phyloP scores from a whole-genome alignment of 2,329 filamentous ascomycete genomes.

The Fusarium abutilonis region DNA sequence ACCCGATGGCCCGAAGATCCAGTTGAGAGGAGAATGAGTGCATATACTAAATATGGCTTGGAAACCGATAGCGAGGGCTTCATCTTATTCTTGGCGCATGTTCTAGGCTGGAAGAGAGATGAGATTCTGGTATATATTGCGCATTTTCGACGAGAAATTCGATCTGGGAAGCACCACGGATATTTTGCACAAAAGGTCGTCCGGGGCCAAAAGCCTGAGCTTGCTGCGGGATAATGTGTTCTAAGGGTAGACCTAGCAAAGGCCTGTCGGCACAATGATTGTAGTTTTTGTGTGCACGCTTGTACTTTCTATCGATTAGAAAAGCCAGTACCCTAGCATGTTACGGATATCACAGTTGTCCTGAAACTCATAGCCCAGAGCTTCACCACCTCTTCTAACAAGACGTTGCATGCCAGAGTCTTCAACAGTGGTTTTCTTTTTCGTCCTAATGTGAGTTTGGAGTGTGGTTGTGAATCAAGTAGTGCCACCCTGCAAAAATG shows the following conservation, averaged over 20 bases:
- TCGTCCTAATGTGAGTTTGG: background rate
- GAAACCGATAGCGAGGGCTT: conserved; percentile 52
- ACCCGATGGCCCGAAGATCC: conserved; percentile 37
- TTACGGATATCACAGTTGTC: conserved; percentile 43
- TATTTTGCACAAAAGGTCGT: conserved; percentile 48
- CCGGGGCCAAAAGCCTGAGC: conserved; percentile 49
- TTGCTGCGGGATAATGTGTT: no score
- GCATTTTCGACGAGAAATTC: conserved; percentile 48
- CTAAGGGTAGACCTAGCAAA: no score
- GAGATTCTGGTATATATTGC: conserved; percentile 50
- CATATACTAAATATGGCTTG: conserved; percentile 47
- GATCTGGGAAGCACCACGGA: conserved; percentile 43
- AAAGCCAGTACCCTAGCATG: conserved; percentile 58
- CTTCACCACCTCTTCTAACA: conserved; percentile 10
- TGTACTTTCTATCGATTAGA: background rate
- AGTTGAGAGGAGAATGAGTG: conserved; percentile 31
- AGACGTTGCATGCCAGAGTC: background rate
- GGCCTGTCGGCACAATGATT: no score
- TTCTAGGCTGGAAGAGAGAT: conserved; percentile 50
- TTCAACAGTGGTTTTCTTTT: background rate
- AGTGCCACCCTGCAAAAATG: conserved; percentile 12
- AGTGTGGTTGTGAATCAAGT: conserved; percentile 17
- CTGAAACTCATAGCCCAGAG: conserved; percentile 15
- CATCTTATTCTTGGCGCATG: conserved; percentile 48
- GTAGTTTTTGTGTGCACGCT: no score